Evolutionary conservation across 345 rosid species (phyloP).

Genomic region (Boechera stricta): DNA sequence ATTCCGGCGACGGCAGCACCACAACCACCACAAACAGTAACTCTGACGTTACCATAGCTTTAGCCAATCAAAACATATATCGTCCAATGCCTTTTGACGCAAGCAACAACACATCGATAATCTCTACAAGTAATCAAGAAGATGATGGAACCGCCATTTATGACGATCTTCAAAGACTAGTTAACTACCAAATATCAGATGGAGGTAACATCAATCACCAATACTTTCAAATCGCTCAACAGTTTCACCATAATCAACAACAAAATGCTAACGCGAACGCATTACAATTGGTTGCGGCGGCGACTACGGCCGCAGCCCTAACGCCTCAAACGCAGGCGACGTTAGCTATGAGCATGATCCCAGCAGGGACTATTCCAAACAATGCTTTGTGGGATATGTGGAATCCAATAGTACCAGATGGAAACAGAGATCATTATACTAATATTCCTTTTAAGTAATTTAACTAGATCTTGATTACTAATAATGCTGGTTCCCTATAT

Average conservation of each 20-base stretch:
- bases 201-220: slow-evolving; percentile 49
- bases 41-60: slow-evolving; percentile 69
- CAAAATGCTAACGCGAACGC: slow-evolving; percentile 48
- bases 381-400: slow-evolving; percentile 76
- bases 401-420: slow-evolving; percentile 75
- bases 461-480: neutral
- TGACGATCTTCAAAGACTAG: slow-evolving; percentile 77
- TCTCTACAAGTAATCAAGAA: slow-evolving; percentile 38
- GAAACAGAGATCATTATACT: slow-evolving; percentile 55
- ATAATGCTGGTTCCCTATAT: slow-evolving; percentile 24
- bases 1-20: slow-evolving; percentile 54
- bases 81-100: slow-evolving; percentile 52
- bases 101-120: slow-evolving; percentile 46
- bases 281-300: slow-evolving; percentile 49
- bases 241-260: slow-evolving; percentile 51
- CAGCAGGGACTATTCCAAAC: slow-evolving; percentile 49
- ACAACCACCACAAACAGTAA: slow-evolving; percentile 49
- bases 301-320: slow-evolving; percentile 34
- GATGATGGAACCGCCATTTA: slow-evolving; percentile 46
- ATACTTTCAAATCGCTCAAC: slow-evolving; percentile 51
- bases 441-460: slow-evolving; percentile 67
- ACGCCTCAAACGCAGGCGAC: slow-evolving; percentile 50
- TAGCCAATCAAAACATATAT: slow-evolving; percentile 62
- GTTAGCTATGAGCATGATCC: slow-evolving; percentile 54
- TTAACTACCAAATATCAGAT: slow-evolving; percentile 61